Evolutionary conservation across 306 rosid genomes (phyloP).

Genomic region (Cucurbita ficifolia): DNA sequence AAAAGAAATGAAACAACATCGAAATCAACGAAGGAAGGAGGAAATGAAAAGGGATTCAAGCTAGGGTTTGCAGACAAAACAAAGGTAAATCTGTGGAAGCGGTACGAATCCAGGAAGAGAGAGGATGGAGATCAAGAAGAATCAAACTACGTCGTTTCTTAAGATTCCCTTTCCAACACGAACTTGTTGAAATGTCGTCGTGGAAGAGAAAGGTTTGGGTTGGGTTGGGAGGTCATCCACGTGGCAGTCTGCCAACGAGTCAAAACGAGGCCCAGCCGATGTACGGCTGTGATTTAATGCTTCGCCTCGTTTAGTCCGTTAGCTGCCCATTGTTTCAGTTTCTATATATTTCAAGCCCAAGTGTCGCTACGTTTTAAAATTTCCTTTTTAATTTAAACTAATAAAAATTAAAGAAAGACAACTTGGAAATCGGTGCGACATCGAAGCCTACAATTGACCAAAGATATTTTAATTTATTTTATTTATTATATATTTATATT

Average conservation of each 20-base stretch:
- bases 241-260: not conserved
- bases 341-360: no score
- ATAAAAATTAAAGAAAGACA: no score
- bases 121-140: constrained; percentile 3
- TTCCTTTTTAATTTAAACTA: no score
- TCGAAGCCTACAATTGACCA: no score
- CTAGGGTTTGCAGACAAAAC: constrained; percentile 7
- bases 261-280: not conserved
- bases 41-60: not conserved
- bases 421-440: no score
- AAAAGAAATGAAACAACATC: not conserved
- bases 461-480: no score
- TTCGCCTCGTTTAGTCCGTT: no score
- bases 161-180: not conserved
- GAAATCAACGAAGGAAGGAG: not conserved
- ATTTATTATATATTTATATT: no score
- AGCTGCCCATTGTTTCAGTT: no score
- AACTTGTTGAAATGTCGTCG: not conserved
- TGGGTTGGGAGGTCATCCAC: not conserved
- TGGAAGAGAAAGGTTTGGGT: not conserved
- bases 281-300: not conserved
- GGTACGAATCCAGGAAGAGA: constrained; percentile 9
- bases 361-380: no score
- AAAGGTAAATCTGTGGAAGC: not conserved
- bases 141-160: constrained; percentile 4